Evolutionary conservation across 257 asterid species (phyloP), one percentile per base, ranked within the genome.

Genomic region (Sherardia arvensis): DNA sequence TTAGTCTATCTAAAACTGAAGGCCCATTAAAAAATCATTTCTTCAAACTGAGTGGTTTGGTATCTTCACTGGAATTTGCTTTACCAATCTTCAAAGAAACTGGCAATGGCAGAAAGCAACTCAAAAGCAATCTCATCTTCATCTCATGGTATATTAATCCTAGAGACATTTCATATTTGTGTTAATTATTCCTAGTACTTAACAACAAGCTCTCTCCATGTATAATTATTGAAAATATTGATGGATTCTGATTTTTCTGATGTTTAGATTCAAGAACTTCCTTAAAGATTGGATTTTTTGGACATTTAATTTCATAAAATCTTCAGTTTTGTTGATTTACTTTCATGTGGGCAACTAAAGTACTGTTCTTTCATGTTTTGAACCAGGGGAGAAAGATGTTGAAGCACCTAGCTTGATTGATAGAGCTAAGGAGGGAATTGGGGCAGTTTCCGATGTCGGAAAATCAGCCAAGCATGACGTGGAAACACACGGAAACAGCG

Each of bases 401-500:
- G 77, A 78, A 73, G 55, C 80, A 11, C 70, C 78, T 7, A 66
- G 76, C 61, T 54, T 71, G 59, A 47, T 45, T 5, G 80, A 77
- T 53, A 74, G 73, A 60, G 77, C 74, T 22, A 78, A 76, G 77
- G 77, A 76, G 47, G 89, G 70, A 57, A 62, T 27, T 2, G 74
- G 66, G 66, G 38, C 77, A 3, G 49, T 29, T 32, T 32, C 68
- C 61, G 79, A 73, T 22, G 33, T 61, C 9, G 80, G 72, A 14
- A 77, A 73, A 29, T 67, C 85, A 18, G 73, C 82, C 14, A 72
- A 5, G 33, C 94, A 85, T 73, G 66, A 75, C 69, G 77, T 77
- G 71, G 98, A 92, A 76, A 92, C 98, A 0, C 97, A 92, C 26
- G 97, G 98, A 74, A 79, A 64, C 22, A 92, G 91, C 21, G 79